These are phyloP conservation scores for Raphanus sativus DNA, from an alignment of 345 rosid genomes.

Conservation along the genomic window DNA sequence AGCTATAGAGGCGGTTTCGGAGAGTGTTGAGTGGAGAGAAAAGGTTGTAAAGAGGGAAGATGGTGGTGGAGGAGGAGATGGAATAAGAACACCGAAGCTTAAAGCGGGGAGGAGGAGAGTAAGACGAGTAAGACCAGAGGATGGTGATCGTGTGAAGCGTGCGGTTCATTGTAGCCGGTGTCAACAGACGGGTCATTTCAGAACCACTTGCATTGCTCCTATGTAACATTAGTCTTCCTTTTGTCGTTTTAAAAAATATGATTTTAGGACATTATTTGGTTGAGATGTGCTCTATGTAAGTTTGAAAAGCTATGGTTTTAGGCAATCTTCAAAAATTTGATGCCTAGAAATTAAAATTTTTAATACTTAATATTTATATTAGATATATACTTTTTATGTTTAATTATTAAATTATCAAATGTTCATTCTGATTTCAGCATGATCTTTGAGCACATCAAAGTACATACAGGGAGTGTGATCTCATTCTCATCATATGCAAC, in stretches of 20 bases:
- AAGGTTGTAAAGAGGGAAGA: constrained; percentile 36
- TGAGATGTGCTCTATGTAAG: background rate
- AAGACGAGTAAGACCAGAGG: constrained; percentile 64
- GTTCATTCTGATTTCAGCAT: background rate
- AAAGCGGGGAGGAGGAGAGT: constrained; percentile 56
- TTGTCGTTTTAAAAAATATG: background rate
- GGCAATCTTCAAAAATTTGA: too few species aligned
- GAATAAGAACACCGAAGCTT: constrained; percentile 67
- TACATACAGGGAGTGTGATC: background rate
- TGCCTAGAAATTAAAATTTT: too few species aligned
- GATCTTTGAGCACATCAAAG: background rate
- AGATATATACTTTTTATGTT: too few species aligned
- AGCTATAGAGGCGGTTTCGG: constrained; percentile 80
- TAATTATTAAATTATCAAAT: too few species aligned
- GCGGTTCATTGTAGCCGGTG: constrained; percentile 88
- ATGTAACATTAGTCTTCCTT: constrained; percentile 39
- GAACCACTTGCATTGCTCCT: constrained; percentile 91
- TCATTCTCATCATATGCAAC: background rate
- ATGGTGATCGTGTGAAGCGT: constrained; percentile 63
- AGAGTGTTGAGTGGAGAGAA: constrained; percentile 67
- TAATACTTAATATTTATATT: too few species aligned
- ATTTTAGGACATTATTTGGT: constrained; percentile 20
- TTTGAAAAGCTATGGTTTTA: too few species aligned
- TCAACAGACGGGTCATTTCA: constrained; percentile 91
- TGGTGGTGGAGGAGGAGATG: constrained; percentile 38